phyloP scores from a whole-genome alignment of 2,329 filamentous ascomycete genomes.

The Rutstroemia sp. region DNA sequence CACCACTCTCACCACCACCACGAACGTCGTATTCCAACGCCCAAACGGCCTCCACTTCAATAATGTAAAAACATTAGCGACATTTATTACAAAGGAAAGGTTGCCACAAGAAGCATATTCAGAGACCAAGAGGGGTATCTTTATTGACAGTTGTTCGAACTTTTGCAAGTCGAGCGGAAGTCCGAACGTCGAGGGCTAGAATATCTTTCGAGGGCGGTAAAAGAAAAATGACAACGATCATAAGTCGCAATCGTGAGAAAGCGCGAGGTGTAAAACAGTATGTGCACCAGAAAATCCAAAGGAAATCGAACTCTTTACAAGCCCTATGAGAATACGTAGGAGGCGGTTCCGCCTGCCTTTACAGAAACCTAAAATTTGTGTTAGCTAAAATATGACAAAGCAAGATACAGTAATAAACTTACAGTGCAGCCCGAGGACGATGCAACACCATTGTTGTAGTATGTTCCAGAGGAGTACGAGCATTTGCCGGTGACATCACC shows the following conservation, averaged over 20 bases:
- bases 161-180: constrained; percentile 16
- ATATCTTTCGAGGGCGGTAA: constrained; percentile 1
- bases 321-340: constrained; percentile 22
- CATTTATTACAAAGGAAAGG: constrained; percentile 28
- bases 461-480: constrained; percentile 23
- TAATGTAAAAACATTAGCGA: constrained; percentile 30
- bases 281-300: constrained; percentile 17
- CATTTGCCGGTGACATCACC: constrained; percentile 41
- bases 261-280: constrained; percentile 15
- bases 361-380: constrained; percentile 18
- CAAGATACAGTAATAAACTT: constrained; percentile 18
- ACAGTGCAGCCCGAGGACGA: constrained; percentile 29
- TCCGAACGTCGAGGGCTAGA: constrained; percentile 15
- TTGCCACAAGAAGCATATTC: constrained; percentile 5
- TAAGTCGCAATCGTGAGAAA: constrained; percentile 17
- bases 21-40: constrained; percentile 14
- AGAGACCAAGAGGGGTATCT: constrained; percentile 10
- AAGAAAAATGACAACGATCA: constrained; percentile 17
- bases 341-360: constrained; percentile 13
- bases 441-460: constrained; percentile 24
- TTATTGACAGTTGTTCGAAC: constrained; percentile 19
- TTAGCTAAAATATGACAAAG: constrained; percentile 10
- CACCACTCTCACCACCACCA: constrained; percentile 1
- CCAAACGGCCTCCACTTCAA: constrained; percentile 17
- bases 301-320: constrained; percentile 11